A percentile compares a stretch with the other conserved stretches of the same genome.
Conservation (phyloP, 176 grass and related monocot species). For the Rhynchospora breviuscula region DNA sequence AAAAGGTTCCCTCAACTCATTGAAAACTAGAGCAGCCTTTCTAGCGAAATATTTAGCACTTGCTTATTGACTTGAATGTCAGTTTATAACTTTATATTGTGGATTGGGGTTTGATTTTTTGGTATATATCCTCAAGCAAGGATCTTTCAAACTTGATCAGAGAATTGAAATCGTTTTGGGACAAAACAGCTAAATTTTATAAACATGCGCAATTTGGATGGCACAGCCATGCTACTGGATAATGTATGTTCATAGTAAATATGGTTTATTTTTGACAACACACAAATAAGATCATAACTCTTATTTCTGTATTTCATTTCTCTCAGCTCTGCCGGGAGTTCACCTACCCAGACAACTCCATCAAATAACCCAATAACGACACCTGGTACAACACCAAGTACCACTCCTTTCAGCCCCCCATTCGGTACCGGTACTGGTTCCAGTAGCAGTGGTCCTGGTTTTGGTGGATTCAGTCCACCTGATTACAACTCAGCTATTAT, state of each 20-base stretch:
- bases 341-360: neutral
- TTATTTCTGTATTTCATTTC: neutral
- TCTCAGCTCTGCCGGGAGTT: conserved; percentile 14
- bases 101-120: neutral
- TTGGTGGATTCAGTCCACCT: conserved; percentile 12
- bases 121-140: neutral
- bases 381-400: neutral
- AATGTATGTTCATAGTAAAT: neutral
- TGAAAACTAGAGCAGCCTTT: neutral
- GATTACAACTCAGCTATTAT: conserved; percentile 2
- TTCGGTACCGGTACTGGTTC: conserved; percentile 18
- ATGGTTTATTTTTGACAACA: neutral
- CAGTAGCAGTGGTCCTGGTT: neutral
- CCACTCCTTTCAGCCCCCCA: neutral
- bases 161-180: neutral
- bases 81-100: neutral
- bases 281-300: neutral
- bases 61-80: neutral
- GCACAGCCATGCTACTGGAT: neutral
- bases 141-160: neutral
- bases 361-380: neutral
- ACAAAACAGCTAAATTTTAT: neutral
- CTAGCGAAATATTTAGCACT: neutral
- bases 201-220: neutral
- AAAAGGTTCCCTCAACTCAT: neutral